Evolutionary conservation across 116 monocot species (phyloP).

Genomic region (Cymodocea nodosa): DNA sequence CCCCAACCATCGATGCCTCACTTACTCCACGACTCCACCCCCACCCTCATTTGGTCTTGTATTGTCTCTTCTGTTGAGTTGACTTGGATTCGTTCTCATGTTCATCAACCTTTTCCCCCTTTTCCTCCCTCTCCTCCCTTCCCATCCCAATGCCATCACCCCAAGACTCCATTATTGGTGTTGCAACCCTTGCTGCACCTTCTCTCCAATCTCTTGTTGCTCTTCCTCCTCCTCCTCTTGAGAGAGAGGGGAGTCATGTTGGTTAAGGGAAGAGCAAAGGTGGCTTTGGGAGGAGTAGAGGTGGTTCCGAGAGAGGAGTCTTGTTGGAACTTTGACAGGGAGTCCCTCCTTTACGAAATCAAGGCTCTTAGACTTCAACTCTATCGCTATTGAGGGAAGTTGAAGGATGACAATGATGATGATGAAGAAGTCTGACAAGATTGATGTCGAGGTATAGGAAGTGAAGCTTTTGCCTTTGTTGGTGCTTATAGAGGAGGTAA

Average conservation of each 20-base stretch:
- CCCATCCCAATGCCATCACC: background rate
- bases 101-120: too few species aligned
- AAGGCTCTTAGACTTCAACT: conserved; percentile 24
- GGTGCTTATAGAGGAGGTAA: conserved; percentile 32
- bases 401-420: background rate
- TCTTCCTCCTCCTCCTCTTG: conserved; percentile 16
- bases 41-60: too few species aligned
- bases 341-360: conserved; percentile 47
- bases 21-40: too few species aligned
- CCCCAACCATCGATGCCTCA: too few species aligned
- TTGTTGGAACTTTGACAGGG: conserved; percentile 56
- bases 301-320: conserved; percentile 62
- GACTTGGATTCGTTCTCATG: background rate
- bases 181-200: background rate
- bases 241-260: conserved; percentile 65
- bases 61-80: too few species aligned
- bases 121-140: background rate
- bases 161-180: background rate
- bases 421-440: background rate
- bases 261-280: conserved; percentile 67
- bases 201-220: background rate
- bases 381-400: conserved; percentile 3
- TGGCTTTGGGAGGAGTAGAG: conserved; percentile 86
- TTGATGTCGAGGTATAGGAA: background rate
- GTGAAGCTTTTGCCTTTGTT: conserved; percentile 5